Percentiles rank a stretch among this genome's conserved stretches.
phyloP scores from a whole-genome alignment of 441 rosid species.

The Omphalea diandra region DNA sequence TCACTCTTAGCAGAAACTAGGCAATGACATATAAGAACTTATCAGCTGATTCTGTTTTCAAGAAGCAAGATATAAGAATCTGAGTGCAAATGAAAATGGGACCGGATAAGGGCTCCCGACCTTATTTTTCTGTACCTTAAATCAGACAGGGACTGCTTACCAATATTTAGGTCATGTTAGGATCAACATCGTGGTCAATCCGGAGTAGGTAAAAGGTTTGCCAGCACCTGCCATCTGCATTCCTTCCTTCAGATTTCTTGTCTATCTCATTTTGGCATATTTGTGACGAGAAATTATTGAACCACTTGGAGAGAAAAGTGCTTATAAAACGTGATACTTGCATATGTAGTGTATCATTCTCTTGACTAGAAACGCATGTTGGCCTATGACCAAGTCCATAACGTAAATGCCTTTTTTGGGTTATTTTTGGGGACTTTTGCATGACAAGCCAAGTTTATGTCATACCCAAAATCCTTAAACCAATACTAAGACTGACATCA shows the following conservation, averaged over 20 bases:
- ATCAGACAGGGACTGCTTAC: constrained; percentile 33
- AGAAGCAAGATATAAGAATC: background rate
- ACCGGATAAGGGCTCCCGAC: constrained; percentile 6
- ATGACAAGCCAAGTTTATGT: too few species aligned
- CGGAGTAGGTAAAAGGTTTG: constrained; percentile 18
- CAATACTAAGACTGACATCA: constrained; percentile 1
- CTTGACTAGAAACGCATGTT: background rate
- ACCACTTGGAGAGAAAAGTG: background rate
- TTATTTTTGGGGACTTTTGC: too few species aligned
- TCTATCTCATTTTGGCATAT: constrained; percentile 5
- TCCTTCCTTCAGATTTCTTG: background rate
- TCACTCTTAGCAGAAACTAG: background rate
- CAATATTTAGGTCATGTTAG: constrained; percentile 35
- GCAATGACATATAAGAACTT: background rate
- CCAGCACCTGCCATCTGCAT: background rate
- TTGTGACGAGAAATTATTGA: background rate
- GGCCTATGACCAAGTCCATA: too few species aligned
- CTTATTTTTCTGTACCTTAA: constrained; percentile 9
- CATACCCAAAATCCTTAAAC: background rate
- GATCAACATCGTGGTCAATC: constrained; percentile 29
- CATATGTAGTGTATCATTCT: background rate
- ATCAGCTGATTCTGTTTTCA: background rate
- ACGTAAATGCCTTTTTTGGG: too few species aligned
- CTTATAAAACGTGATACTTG: background rate
- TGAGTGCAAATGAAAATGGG: background rate